phyloP scores from a whole-genome alignment of 768 basidiomycete species.

The Tylopilus rubrobrunneus region DNA sequence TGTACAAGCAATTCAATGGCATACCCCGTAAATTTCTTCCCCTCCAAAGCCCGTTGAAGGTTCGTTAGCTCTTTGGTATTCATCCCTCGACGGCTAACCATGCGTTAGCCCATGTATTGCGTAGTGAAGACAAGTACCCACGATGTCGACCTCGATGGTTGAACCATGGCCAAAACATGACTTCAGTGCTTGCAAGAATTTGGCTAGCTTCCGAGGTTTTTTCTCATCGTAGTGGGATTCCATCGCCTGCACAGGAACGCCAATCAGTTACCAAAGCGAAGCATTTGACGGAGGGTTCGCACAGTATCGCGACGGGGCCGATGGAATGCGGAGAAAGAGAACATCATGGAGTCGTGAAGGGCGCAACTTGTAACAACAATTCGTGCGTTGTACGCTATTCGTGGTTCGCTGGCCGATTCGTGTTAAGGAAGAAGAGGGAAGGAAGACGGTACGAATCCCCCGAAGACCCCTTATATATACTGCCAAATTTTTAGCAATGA shows the following conservation, averaged over 20 bases:
- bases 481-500: neutral
- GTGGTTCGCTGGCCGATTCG: conserved; percentile 1
- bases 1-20: neutral
- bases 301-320: neutral
- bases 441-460: neutral
- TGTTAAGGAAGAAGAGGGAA: neutral
- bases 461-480: conserved; percentile 4
- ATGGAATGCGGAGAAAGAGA: neutral
- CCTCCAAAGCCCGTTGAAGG: conserved; percentile 19
- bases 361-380: neutral
- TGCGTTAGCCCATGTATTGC: neutral
- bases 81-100: conserved; percentile 14
- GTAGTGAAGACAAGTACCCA: conserved; percentile 5
- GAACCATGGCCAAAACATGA: conserved; percentile 19
- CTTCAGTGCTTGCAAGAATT: conserved; percentile 13
- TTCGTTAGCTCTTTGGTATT: conserved; percentile 8
- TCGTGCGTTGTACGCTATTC: neutral
- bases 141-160: conserved; percentile 4
- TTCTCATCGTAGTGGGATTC: conserved; percentile 3
- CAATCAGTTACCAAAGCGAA: neutral
- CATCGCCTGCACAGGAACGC: conserved; percentile 2
- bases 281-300: neutral
- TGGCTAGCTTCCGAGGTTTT: conserved; percentile 4
- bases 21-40: conserved; percentile 18
- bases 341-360: conserved; percentile 3